A percentile compares a stretch with the other conserved stretches of the same genome.
These are phyloP conservation scores for Globisporangium radiosum DNA, from an alignment of 352 stramenopile species.

Conservation along the genomic window DNA sequence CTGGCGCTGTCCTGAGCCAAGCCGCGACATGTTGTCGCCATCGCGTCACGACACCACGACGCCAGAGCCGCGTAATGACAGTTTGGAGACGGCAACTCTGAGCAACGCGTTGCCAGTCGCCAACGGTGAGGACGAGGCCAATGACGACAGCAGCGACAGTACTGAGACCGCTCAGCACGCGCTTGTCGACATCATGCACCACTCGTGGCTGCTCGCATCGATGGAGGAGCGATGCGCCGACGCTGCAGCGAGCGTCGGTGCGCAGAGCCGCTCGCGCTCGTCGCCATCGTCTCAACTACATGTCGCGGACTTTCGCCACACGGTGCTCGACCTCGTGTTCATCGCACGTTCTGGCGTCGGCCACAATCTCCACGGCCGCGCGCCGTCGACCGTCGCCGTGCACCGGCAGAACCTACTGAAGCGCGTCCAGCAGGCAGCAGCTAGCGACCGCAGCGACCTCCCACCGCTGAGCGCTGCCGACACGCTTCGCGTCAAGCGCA, in stretches of 20 bases:
- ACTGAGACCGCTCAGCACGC: constrained; percentile 10
- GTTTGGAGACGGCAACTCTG: neutral
- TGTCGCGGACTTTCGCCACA: constrained; percentile 41
- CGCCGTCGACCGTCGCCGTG: constrained; percentile 26
- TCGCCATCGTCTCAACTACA: constrained; percentile 11
- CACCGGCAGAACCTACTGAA: constrained; percentile 42
- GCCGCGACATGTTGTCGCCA: neutral
- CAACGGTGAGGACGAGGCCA: constrained; percentile 1
- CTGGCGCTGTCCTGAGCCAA: constrained; percentile 1
- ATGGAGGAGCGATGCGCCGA: constrained; percentile 53
- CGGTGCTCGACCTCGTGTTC: constrained; percentile 66
- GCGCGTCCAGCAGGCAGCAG: constrained; percentile 19
- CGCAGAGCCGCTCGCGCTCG: constrained; percentile 12
- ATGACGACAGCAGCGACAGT: neutral
- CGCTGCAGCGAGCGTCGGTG: constrained; percentile 24
- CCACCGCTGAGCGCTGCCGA: constrained; percentile 17
- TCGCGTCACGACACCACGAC: too few species aligned
- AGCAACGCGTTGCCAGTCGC: neutral
- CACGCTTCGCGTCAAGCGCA: constrained; percentile 31
- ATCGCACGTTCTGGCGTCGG: constrained; percentile 39
- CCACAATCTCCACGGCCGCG: constrained; percentile 44
- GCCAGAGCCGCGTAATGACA: too few species aligned
- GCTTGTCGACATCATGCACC: constrained; percentile 73
- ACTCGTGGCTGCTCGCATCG: constrained; percentile 64
- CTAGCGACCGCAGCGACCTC: neutral